Evolutionary conservation across 73 alveolate species (phyloP).

Genomic region (Uronychia binucleata): DNA sequence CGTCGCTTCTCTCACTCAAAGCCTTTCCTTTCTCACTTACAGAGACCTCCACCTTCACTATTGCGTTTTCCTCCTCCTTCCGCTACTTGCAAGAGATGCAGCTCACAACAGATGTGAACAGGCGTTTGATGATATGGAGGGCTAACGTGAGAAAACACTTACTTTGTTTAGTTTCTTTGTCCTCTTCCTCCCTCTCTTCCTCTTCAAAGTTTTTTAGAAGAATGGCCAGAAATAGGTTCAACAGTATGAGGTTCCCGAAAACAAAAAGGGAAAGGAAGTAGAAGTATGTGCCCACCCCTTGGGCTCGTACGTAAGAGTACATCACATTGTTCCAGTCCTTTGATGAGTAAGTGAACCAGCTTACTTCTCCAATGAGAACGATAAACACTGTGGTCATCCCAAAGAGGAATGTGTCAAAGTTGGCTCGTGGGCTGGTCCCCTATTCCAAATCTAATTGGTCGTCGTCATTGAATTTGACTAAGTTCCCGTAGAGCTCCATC

Average conservation of each 20-base stretch:
- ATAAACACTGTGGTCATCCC: constrained; percentile 40
- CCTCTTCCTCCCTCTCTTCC: not conserved
- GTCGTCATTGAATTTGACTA: constrained; percentile 14
- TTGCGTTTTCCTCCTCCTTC: not conserved
- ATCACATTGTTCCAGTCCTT: constrained; percentile 59
- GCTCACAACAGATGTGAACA: not conserved
- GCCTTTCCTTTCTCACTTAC: no score
- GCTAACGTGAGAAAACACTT: no score
- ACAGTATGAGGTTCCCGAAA: constrained; percentile 27
- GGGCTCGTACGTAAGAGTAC: constrained; percentile 38
- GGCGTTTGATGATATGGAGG: not conserved
- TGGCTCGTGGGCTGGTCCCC: constrained; percentile 28
- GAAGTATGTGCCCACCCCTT: constrained; percentile 11
- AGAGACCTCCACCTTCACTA: not conserved
- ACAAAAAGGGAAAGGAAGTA: constrained; percentile 45
- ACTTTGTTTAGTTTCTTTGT: not conserved
- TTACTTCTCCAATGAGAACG: constrained; percentile 46
- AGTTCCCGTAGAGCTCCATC: constrained; percentile 25
- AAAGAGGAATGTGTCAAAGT: constrained; percentile 32
- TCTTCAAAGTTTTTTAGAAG: constrained; percentile 44
- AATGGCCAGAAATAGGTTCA: constrained; percentile 55
- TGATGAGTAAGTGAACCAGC: constrained; percentile 12
- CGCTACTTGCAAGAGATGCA: not conserved
- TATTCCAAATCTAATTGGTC: constrained; percentile 11
- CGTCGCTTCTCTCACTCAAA: no score